phyloP scores from a whole-genome alignment of 306 rosid genomes.

The Mucuna pruriens region DNA sequence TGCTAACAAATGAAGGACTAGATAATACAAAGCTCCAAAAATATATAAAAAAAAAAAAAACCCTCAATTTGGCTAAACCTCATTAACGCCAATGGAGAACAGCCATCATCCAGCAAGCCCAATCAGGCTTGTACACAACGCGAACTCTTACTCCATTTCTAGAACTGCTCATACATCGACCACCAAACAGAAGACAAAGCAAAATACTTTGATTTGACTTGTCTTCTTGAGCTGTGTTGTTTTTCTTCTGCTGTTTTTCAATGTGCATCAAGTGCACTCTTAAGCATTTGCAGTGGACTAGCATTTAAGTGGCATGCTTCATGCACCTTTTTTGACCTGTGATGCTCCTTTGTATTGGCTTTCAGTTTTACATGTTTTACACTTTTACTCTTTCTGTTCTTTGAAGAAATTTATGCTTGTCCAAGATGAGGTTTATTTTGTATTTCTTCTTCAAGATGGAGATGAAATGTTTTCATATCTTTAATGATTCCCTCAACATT shows the following conservation, averaged over 20 bases:
- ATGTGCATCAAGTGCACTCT: neutral
- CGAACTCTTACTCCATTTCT: neutral
- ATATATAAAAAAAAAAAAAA: neutral
- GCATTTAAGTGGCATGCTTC: constrained; percentile 2
- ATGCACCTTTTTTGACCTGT: neutral
- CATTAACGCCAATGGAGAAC: neutral
- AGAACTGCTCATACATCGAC: neutral
- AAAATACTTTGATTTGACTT: neutral
- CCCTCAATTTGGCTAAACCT: neutral
- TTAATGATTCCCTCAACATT: neutral
- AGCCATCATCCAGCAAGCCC: neutral
- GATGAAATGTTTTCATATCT: neutral
- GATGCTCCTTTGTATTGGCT: constrained; percentile 2
- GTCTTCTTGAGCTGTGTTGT: neutral
- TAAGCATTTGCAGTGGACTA: neutral
- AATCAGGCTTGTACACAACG: neutral
- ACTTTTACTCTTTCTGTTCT: constrained; percentile 31
- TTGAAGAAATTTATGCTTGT: constrained; percentile 12
- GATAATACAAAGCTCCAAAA: neutral
- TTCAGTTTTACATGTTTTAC: constrained; percentile 20
- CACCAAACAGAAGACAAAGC: neutral
- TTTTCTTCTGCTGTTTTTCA: neutral
- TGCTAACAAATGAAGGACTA: neutral
- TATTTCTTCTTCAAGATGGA: neutral
- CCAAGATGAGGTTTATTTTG: neutral